phyloP scores from a whole-genome alignment of 139 green algal species.

The Coelastrella sp. region DNA sequence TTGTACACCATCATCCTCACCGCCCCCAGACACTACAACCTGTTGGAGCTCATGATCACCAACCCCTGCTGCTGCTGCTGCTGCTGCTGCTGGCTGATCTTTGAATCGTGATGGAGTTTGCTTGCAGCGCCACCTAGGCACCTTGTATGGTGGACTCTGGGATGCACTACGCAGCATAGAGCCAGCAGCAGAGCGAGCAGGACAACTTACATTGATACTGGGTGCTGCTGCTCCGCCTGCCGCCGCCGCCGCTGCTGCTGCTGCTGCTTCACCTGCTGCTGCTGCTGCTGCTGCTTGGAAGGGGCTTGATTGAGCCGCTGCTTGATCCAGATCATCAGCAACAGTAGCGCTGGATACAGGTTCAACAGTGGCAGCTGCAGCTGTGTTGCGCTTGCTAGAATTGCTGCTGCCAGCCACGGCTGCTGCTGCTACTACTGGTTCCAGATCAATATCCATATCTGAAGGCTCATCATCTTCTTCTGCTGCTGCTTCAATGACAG shows the following conservation, averaged over 20 bases:
- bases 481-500: too few species aligned
- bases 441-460: too few species aligned
- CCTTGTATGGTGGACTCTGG: constrained; percentile 49
- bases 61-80: constrained; percentile 13
- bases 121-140: constrained; percentile 26
- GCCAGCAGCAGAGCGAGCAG: constrained; percentile 1
- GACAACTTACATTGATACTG: neutral
- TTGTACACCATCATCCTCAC: too few species aligned
- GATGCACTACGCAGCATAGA: constrained; percentile 5
- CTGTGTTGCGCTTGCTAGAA: neutral
- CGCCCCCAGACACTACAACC: neutral
- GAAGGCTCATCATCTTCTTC: too few species aligned
- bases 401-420: neutral
- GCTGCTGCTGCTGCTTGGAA: constrained; percentile 5
- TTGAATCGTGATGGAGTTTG: constrained; percentile 19
- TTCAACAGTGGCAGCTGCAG: constrained; percentile 8
- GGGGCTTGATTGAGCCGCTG: too few species aligned
- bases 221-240: neutral
- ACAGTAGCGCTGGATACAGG: neutral
- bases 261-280: neutral
- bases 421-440: constrained; percentile 20
- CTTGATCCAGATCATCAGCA: neutral
- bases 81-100: neutral
- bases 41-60: neutral
- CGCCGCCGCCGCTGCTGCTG: neutral